Base-by-base conservation (phyloP, 2,329 filamentous ascomycete species). In the Hymenoscyphus fructigenus region DNA sequence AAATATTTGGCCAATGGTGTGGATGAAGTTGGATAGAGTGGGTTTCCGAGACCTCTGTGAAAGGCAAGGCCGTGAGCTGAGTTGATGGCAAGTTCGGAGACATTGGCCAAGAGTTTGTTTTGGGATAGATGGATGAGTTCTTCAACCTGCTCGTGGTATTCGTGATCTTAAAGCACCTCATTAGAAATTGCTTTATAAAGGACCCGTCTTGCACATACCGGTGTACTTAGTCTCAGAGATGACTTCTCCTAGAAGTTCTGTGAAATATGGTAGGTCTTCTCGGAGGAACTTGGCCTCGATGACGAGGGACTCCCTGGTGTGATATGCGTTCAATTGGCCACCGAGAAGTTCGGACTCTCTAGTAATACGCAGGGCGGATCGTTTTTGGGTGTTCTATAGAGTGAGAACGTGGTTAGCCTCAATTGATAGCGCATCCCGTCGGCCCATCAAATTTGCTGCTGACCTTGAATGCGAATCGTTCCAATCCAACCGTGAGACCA, bases 391-490 rank as follows among this genome's bases (percentile, higher is more conserved):
- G 84, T 90, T 93, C 90, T 94, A 64, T 28, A 47, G 28, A 53
- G 15, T 59, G 59, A 59, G 36, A 66, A 63, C 65, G 58, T 57
- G 60, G 57, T 68, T 55, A 70, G 63, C 59, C 34, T 26, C 55
- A 50, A 62, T 28, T 38, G 32, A 64, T 67, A 53, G 17, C 7
- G 38, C 28, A 50, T 32, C 41, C 26, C 20, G n/a, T 7, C 14
- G 17, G 20, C 44, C 44, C 20, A 17, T 34, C 59, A 60, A 60
- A 50, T 53, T 32, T 60, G 80, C 74, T 79, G 93, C 70, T 34
- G 64, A 77, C 95, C 91, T 96, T 96, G 88, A 97, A 99, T 71
- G 96, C 94, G 83, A 96, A 99, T 79, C 92, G 91, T 83, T 95
- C 91, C 71, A 99, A 86, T 65, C 91, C 94, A 76, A 93, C 90